Percentiles rank a stretch among this genome's conserved stretches.
phyloP scores from a whole-genome alignment of 2,329 filamentous ascomycete genomes.

The Ceratocystis diversiconidia region DNA sequence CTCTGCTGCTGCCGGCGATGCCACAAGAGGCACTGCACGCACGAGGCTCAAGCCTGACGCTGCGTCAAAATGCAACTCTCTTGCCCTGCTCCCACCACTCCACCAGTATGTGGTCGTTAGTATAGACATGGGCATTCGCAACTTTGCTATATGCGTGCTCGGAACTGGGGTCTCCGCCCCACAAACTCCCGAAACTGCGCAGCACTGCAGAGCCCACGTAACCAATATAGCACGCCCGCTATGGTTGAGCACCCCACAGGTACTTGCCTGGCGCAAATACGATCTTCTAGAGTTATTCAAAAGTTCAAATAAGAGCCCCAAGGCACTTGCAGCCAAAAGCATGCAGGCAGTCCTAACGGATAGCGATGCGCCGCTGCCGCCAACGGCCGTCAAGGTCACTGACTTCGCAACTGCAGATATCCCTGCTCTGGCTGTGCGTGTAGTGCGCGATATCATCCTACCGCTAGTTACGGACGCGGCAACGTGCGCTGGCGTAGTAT shows the following conservation, averaged over 20 bases:
- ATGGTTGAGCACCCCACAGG: conserved; percentile 3
- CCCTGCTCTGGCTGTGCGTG: conserved; percentile 6
- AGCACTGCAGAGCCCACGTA: background rate
- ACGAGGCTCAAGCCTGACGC: background rate
- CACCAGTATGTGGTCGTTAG: conserved; percentile 1
- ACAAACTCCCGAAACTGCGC: background rate
- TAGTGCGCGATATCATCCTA: conserved; percentile 10
- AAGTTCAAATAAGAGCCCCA: background rate
- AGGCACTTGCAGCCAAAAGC: background rate
- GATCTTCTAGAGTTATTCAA: conserved; percentile 8
- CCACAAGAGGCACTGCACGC: background rate
- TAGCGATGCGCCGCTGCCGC: background rate
- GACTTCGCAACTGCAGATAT: conserved; percentile 12
- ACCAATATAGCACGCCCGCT: conserved; percentile 4
- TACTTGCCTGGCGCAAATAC: conserved; percentile 10
- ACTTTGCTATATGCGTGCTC: conserved; percentile 13
- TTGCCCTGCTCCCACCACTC: background rate
- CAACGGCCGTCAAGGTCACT: background rate
- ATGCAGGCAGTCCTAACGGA: background rate
- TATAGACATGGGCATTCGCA: conserved; percentile 17
- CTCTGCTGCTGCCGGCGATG: background rate
- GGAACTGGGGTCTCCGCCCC: background rate
- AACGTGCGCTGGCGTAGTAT: background rate
- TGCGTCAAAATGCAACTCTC: background rate
- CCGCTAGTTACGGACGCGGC: background rate